Evolutionary conservation across 495 filamentous ascomycete species (phyloP).

Genomic region (Penicillium odoratum): DNA sequence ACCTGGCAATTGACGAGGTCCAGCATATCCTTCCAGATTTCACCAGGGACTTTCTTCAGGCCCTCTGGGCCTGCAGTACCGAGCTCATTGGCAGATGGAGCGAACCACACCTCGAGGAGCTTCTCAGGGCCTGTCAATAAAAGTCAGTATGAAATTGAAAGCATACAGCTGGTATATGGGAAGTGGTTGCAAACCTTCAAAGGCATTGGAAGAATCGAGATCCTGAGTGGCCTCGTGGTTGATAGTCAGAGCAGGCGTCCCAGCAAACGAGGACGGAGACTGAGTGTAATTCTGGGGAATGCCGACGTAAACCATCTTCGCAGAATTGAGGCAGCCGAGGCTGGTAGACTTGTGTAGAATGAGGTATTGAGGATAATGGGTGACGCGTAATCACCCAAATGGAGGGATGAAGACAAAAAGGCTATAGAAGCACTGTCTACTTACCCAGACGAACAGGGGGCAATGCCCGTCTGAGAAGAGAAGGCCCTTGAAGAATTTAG

Average conservation of each 20-base stretch:
- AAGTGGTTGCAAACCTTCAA: constrained; percentile 69
- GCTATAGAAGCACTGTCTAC: constrained; percentile 62
- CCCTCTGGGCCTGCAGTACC: constrained; percentile 68
- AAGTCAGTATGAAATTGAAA: constrained; percentile 9
- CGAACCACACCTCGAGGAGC: constrained; percentile 98
- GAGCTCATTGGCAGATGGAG: constrained; percentile 75
- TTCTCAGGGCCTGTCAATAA: constrained; percentile 81
- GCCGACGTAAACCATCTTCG: constrained; percentile 79
- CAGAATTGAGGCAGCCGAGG: constrained; percentile 28
- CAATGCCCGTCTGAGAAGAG: constrained; percentile 87
- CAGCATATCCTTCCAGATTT: constrained; percentile 95
- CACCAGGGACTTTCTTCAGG: constrained; percentile 78
- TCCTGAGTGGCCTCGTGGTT: constrained; percentile 94
- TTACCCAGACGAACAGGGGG: constrained; percentile 85
- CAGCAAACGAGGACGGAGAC: constrained; percentile 73
- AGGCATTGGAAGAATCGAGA: constrained; percentile 93
- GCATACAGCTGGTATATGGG: not conserved
- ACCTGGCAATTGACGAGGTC: constrained; percentile 98
- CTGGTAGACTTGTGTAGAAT: constrained; percentile 17
- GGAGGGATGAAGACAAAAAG: constrained; percentile 32
- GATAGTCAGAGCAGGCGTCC: constrained; percentile 87
- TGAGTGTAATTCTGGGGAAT: constrained; percentile 77
- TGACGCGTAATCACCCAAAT: constrained; percentile 33
- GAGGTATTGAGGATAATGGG: constrained; percentile 19
- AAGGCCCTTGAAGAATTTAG: constrained; percentile 73